These are phyloP conservation scores for Magnolia sinica DNA, from an alignment of 164 flowering plant species.

Conservation along the genomic window DNA sequence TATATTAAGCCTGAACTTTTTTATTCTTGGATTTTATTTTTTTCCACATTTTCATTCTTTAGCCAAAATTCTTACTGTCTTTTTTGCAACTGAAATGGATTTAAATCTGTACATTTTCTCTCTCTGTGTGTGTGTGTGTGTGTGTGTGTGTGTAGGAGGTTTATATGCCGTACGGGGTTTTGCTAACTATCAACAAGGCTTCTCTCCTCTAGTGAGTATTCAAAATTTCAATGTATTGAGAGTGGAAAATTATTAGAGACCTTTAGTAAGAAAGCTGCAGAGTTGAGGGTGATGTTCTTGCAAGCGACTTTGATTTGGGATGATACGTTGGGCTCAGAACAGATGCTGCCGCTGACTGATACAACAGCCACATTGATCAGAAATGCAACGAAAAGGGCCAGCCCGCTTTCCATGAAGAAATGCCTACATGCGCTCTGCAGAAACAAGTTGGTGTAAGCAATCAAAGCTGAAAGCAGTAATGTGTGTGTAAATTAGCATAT, in stretches of 20 bases:
- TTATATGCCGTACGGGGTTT: no score
- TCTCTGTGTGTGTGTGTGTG: no score
- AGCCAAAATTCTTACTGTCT: no score
- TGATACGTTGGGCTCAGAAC: constrained; percentile 37
- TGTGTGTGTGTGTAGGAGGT: no score
- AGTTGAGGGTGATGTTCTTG: constrained; percentile 54
- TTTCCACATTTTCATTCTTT: no score
- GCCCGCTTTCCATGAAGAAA: constrained; percentile 76
- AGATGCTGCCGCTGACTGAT: constrained; percentile 68
- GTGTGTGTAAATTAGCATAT: neutral
- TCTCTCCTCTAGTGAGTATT: neutral
- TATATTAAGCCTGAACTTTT: no score
- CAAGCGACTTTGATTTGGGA: constrained; percentile 29
- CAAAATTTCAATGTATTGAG: neutral
- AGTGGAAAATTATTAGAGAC: constrained; percentile 22
- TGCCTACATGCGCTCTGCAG: constrained; percentile 71
- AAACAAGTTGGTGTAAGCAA: neutral
- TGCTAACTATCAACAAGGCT: neutral
- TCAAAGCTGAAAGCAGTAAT: neutral
- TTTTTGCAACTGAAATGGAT: neutral
- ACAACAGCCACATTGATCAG: constrained; percentile 71
- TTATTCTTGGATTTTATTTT: no score
- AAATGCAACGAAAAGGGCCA: constrained; percentile 73
- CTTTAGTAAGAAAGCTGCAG: constrained; percentile 82
- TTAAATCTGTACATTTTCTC: no score